These are phyloP conservation scores for Starmerella powellii DNA, from an alignment of 805 yeast genomes.

Conservation along the genomic window DNA sequence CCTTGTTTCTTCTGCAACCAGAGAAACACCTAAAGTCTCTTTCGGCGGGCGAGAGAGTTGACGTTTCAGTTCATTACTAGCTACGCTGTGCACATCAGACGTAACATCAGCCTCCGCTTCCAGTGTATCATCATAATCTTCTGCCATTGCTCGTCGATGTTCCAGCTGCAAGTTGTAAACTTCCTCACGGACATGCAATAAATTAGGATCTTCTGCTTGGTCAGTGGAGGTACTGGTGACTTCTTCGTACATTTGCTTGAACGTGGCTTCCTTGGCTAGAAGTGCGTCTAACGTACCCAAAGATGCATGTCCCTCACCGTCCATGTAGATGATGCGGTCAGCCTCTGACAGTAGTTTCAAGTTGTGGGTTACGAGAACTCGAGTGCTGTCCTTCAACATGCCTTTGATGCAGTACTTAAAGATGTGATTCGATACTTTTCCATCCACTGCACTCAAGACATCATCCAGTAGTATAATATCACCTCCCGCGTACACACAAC, in stretches of 20 bases:
- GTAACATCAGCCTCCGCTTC: no score
- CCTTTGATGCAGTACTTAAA: conserved; percentile 59
- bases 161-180: conserved; percentile 16
- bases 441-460: conserved; percentile 78
- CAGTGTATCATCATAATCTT: conserved; percentile 5
- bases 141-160: conserved; percentile 5
- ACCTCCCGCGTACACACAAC: conserved; percentile 59
- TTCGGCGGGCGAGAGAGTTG: conserved; percentile 14
- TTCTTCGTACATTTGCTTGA: conserved; percentile 10
- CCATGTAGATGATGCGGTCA: conserved; percentile 52
- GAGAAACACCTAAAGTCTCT: conserved; percentile 19
- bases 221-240: conserved; percentile 2
- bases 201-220: conserved; percentile 12
- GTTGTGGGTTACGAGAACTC: conserved; percentile 77
- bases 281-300: conserved; percentile 52
- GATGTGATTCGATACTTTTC: conserved; percentile 69
- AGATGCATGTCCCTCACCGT: conserved; percentile 47
- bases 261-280: conserved; percentile 15
- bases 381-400: conserved; percentile 44
- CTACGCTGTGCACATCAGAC: background rate
- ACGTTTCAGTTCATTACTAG: background rate
- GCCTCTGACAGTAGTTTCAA: conserved; percentile 58
- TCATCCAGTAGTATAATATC: conserved; percentile 67
- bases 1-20: conserved; percentile 28
- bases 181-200: conserved; percentile 17